Conservation (phyloP, 2,329 filamentous ascomycete genomes). For the Corynespora cassiicola region DNA sequence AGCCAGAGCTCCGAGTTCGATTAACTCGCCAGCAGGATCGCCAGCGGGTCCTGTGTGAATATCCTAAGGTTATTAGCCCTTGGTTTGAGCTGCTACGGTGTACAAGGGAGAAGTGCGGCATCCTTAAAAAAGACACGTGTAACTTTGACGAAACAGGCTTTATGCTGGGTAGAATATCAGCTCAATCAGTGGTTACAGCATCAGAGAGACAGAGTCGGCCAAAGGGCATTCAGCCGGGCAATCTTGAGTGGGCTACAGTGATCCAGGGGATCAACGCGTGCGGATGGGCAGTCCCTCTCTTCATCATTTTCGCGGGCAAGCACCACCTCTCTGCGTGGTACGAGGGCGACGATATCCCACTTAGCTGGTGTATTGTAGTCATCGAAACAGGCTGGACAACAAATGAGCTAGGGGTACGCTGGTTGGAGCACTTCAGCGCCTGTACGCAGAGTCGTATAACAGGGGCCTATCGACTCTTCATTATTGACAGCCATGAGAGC, state of each 20-base stretch:
- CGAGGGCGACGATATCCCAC: slow-evolving; percentile 8
- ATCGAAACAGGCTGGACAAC: slow-evolving; percentile 40
- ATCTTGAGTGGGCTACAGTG: slow-evolving; percentile 31
- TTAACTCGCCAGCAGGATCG: too few relatives aligned
- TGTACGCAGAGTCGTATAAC: slow-evolving; percentile 26
- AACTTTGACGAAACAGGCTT: too few relatives aligned
- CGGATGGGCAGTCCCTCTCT: slow-evolving; percentile 13
- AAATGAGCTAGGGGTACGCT: slow-evolving; percentile 39
- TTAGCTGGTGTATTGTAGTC: slow-evolving; percentile 15
- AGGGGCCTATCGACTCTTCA: slow-evolving; percentile 36
- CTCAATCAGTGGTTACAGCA: too few relatives aligned
- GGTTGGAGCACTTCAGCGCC: slow-evolving; percentile 44
- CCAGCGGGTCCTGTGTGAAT: too few relatives aligned
- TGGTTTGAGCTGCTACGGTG: too few relatives aligned
- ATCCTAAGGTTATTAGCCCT: too few relatives aligned
- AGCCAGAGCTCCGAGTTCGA: too few relatives aligned
- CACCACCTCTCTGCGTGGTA: slow-evolving; percentile 16
- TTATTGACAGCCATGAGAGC: slow-evolving; percentile 22
- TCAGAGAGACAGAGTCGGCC: too few relatives aligned
- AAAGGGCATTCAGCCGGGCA: slow-evolving; percentile 26
- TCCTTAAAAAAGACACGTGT: too few relatives aligned
- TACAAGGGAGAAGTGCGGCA: too few relatives aligned
- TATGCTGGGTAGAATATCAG: too few relatives aligned
- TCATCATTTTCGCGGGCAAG: slow-evolving; percentile 15
- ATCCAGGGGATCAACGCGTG: slow-evolving; percentile 11